A percentile compares a stretch with the other conserved stretches of the same genome.
phyloP scores from a whole-genome alignment of 352 stramenopile genomes.

The Phytophthora pinifolia region DNA sequence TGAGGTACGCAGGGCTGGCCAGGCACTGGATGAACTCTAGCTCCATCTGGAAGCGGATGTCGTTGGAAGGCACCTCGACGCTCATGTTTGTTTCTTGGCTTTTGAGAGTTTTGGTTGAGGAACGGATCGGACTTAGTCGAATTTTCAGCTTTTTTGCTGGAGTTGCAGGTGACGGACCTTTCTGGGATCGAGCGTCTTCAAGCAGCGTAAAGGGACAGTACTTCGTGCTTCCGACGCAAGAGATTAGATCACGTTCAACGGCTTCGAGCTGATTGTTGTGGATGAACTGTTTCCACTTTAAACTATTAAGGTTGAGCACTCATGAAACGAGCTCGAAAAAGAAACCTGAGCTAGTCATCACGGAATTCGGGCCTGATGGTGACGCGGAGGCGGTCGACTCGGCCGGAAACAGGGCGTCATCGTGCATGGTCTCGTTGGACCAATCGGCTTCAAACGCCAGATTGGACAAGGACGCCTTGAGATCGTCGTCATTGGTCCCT shows the following conservation, averaged over 20 bases:
- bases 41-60: slow-evolving; percentile 92
- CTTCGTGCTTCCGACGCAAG: too few species aligned
- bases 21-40: slow-evolving; percentile 93
- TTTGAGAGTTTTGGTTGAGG: not conserved
- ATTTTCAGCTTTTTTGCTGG: slow-evolving; percentile 4
- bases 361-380: slow-evolving; percentile 9
- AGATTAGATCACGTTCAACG: too few species aligned
- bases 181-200: too few species aligned
- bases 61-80: slow-evolving; percentile 80
- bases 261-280: too few species aligned
- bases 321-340: slow-evolving; percentile 23
- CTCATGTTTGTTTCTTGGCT: slow-evolving; percentile 6
- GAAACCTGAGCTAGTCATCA: slow-evolving; percentile 13
- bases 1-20: too few species aligned
- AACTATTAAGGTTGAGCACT: slow-evolving; percentile 17
- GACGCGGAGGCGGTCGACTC: slow-evolving; percentile 10
- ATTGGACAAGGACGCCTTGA: slow-evolving; percentile 54
- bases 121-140: slow-evolving; percentile 4
- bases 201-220: too few species aligned
- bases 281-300: slow-evolving; percentile 24
- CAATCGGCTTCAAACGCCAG: slow-evolving; percentile 84
- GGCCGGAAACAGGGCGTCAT: slow-evolving; percentile 17
- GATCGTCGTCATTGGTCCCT: slow-evolving; percentile 26
- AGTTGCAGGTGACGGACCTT: not conserved
- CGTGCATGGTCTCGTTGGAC: slow-evolving; percentile 33